Conservation (phyloP, 805 yeast genomes). For the Kodamaea hsintzibuensis region DNA sequence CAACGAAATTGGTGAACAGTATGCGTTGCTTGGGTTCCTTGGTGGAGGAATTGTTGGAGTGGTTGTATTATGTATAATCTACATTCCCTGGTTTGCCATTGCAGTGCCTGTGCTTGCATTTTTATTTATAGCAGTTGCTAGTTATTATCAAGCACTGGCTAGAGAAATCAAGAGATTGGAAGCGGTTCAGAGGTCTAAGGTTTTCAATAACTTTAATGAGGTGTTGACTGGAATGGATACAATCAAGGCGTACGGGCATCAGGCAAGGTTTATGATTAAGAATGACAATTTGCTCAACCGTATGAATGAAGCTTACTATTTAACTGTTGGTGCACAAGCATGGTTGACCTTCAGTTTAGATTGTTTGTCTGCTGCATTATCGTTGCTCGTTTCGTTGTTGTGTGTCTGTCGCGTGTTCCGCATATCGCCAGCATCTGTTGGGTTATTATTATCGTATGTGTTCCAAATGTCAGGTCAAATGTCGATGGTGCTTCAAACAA, state of each 20-base stretch:
- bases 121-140: slow-evolving; percentile 45
- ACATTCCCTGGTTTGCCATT: slow-evolving; percentile 74
- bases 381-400: slow-evolving; percentile 57
- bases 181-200: slow-evolving; percentile 66
- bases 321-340: slow-evolving; percentile 65
- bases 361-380: slow-evolving; percentile 49
- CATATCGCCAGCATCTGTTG: slow-evolving; percentile 62
- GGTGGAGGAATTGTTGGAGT: slow-evolving; percentile 59
- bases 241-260: slow-evolving; percentile 58
- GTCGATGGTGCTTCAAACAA: slow-evolving; percentile 59
- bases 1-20: slow-evolving; percentile 71
- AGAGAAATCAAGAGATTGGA: slow-evolving; percentile 78
- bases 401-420: slow-evolving; percentile 60
- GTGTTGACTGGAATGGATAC: slow-evolving; percentile 64
- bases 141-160: slow-evolving; percentile 67
- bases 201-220: slow-evolving; percentile 72
- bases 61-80: slow-evolving; percentile 61
- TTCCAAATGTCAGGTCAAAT: slow-evolving; percentile 55
- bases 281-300: slow-evolving; percentile 50
- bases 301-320: slow-evolving; percentile 67
- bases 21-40: slow-evolving; percentile 59
- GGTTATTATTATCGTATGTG: slow-evolving; percentile 65
- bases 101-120: slow-evolving; percentile 55
- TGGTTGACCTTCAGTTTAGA: slow-evolving; percentile 71
- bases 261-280: slow-evolving; percentile 46